Evolutionary conservation across 1,139 yeast genomes (phyloP), one percentile per base, ranked within the genome.

Genomic region (Debaryomyces fabryi): DNA sequence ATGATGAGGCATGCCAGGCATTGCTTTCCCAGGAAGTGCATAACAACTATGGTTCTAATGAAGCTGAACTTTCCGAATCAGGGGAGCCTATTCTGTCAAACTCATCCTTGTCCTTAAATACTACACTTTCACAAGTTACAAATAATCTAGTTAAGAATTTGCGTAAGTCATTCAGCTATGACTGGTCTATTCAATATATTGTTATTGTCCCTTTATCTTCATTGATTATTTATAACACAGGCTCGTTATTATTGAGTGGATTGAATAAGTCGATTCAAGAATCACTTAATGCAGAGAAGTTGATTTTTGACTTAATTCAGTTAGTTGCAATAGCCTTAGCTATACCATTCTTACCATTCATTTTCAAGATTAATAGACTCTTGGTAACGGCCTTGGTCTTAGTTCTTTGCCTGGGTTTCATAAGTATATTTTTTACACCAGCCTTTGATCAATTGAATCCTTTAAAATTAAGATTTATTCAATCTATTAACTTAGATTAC

Each of bases 171-270:
- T 74, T 76, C 51, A 76, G 85, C 41, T 89, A 86, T 62, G 96
- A 88, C 58, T 90, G 97, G 96, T 76, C 85, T 7, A 57, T 88
- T 23, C 96, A 90, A 64, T 88, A 81, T 57, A 57, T 87, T 29
- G 54, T 85, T 3, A 65, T 85, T 30, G 88, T 85, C 6, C 96
- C 96, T 4, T 45, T 87, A n/a, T 72, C 85, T 0, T 70, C 83
- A 1, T 75, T 79, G 40, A 54, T 85, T 25, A 59, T 83, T 16
- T 81, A 78, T 55, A 69, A 78, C 43, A 72, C 77, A 39, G 81
- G 85, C 1, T 75, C 72, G 51, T 70, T 87, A 50, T 60, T 82
- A 1, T 62, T 88, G 39, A 84, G 83, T 51, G 93, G 89, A 0
- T 52, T 86, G 29, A 78, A 79, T 56, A 89, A 88, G 63, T 79